Percentiles rank a stretch among this genome's conserved stretches.
Evolutionary conservation across 225 moss, liverwort and hornwort genomes (phyloP).

Genomic region (Lunularia cruciata): DNA sequence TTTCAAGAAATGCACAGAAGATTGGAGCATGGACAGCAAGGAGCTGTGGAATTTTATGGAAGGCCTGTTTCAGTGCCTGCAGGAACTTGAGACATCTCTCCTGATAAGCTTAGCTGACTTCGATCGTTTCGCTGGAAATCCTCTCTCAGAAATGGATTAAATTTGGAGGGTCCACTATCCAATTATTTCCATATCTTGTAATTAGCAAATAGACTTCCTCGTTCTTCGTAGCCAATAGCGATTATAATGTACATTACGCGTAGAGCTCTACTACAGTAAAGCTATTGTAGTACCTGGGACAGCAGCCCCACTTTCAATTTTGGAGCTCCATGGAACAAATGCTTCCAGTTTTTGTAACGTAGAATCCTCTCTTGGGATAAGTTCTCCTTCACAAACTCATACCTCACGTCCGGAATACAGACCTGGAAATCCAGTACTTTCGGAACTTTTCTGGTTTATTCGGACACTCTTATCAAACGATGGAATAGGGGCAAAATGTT

Average conservation of each 20-base stretch:
- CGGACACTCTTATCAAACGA: too few species aligned
- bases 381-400: too few species aligned
- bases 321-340: too few species aligned
- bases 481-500: too few species aligned
- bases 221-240: too few species aligned
- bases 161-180: not conserved
- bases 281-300: too few species aligned
- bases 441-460: too few species aligned
- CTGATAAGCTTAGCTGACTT: slow-evolving; percentile 7
- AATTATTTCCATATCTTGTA: not conserved
- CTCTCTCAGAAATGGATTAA: slow-evolving; percentile 14
- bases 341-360: too few species aligned
- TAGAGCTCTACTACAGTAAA: not conserved
- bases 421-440: too few species aligned
- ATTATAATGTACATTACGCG: slow-evolving; percentile 4
- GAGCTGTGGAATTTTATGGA: slow-evolving; percentile 12
- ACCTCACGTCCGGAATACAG: too few species aligned
- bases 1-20: not conserved
- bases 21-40: slow-evolving; percentile 1
- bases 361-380: too few species aligned
- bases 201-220: slow-evolving; percentile 2
- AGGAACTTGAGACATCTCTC: slow-evolving; percentile 9
- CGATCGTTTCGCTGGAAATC: slow-evolving; percentile 3
- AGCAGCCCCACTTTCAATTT: too few species aligned
- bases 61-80: not conserved